Conservation (phyloP, 2,329 filamentous ascomycete species). For the Cercospora berteroae region DNA sequence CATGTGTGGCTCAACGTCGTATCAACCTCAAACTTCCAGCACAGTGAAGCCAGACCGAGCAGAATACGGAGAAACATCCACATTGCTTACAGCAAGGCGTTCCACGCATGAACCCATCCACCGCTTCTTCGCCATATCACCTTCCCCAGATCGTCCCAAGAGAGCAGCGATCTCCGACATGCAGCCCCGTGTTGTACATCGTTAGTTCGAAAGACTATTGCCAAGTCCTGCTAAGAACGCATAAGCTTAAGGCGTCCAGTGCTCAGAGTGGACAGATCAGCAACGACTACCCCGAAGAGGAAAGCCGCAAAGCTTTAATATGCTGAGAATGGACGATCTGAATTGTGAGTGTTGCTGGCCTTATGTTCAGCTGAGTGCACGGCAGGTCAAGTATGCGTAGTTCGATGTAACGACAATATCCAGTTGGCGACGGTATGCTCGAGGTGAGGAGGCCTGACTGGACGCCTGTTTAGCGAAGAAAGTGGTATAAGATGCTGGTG, state of each 20-base stretch:
- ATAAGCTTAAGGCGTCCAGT: slow-evolving; percentile 6
- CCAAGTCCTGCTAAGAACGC: background rate
- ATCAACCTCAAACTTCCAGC: too few species aligned
- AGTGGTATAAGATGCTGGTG: background rate
- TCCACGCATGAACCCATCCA: background rate
- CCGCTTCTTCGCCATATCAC: background rate
- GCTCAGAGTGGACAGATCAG: background rate
- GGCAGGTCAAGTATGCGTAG: background rate
- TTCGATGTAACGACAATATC: background rate
- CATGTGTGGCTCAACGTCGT: too few species aligned
- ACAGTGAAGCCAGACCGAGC: background rate
- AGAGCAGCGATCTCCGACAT: background rate
- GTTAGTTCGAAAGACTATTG: background rate
- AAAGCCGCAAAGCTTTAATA: background rate
- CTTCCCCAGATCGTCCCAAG: background rate
- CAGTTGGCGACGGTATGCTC: background rate
- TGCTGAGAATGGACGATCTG: background rate
- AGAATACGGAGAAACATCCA: background rate
- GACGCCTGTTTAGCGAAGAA: background rate
- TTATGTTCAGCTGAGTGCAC: background rate
- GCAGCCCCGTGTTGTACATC: background rate
- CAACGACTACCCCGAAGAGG: background rate
- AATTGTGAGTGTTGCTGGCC: background rate
- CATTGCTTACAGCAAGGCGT: background rate
- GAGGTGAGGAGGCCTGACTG: background rate